Evolutionary conservation across 2,329 filamentous ascomycete genomes (phyloP), one percentile per base, ranked within the genome.

Genomic region (Penicillium sp.): DNA sequence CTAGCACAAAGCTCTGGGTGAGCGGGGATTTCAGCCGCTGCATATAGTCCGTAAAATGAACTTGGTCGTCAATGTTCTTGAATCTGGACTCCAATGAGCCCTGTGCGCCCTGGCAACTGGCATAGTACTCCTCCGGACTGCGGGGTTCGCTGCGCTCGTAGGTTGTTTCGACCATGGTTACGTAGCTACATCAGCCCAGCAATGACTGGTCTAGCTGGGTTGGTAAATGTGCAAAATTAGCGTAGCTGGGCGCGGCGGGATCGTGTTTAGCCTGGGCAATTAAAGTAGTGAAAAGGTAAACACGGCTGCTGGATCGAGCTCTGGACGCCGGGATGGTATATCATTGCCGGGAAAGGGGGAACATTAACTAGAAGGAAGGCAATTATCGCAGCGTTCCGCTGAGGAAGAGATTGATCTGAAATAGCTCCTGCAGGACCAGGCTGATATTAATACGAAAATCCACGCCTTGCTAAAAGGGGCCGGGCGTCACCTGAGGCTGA

Each of bases 1-100:
- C 77, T 40, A 80, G 68, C 28, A 79, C 72, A 58, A 81, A 81
- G 62, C 80, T 81, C 13, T 62, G 64, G 0, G 77, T 78, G 1
- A 60, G 59, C 13, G 72, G 61, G 46, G 74, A 66, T 40, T 70
- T 49, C 5, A 80, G 61, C 13, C 63, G 66, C 6, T 63, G 62
- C 52, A 73, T 65, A 52, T 74, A 77, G 4, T 59, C 35, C 19
- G 52, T 52, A 59, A 79, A 79, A 59, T 74, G 63, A 3, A 28
- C 53, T 13, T 69, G 60, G 25, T 78, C 70, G 42, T 80, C 78
- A 25, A 80, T 78, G 57, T 79, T 67, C 25, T 70, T 63, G 57
- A 79, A 78, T 45, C 68, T 72, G 14, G 66, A 55, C 30, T 48
- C 57, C 6, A 76, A 51, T 10, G 62, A 57, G 35, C 58, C 59